Percentiles rank a stretch among this genome's conserved stretches.
Conservation (phyloP, 106 monocot genomes). For the Dendrobium nobile region DNA sequence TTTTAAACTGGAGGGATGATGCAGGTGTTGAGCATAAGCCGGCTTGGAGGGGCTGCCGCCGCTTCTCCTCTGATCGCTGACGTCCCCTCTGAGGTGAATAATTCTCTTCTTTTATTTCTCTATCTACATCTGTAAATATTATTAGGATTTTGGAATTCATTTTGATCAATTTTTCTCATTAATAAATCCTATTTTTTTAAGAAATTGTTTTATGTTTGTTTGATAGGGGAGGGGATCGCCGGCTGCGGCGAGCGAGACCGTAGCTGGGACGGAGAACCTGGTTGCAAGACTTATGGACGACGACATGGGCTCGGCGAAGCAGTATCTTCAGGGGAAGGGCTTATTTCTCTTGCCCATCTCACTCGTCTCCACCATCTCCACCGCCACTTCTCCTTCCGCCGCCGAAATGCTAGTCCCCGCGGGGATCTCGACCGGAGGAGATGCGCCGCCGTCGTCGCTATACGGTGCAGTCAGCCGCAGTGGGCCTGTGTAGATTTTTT, state of each 20-base stretch:
- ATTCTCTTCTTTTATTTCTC: not conserved
- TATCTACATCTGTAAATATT: not conserved
- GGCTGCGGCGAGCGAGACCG: slow-evolving; percentile 21
- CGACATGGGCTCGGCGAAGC: slow-evolving; percentile 84
- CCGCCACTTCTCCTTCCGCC: slow-evolving; percentile 14
- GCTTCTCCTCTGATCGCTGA: slow-evolving; percentile 64
- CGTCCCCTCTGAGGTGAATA: slow-evolving; percentile 46
- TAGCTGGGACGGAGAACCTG: slow-evolving; percentile 57
- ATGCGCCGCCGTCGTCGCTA: slow-evolving; percentile 33
- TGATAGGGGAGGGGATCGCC: not conserved
- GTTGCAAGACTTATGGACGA: slow-evolving; percentile 87
- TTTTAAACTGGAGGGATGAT: too few relatives aligned
- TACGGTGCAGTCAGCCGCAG: slow-evolving; percentile 56
- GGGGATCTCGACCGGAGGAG: slow-evolving; percentile 6
- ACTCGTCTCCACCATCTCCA: slow-evolving; percentile 53
- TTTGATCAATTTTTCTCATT: too few relatives aligned
- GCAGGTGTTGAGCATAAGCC: slow-evolving; percentile 89
- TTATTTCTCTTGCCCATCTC: slow-evolving; percentile 86
- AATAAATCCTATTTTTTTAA: too few relatives aligned
- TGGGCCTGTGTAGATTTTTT: not conserved
- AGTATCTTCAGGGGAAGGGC: slow-evolving; percentile 80
- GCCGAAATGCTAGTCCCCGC: not conserved
- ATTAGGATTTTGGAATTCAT: too few relatives aligned
- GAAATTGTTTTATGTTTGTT: too few relatives aligned
- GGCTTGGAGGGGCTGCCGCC: slow-evolving; percentile 71